phyloP scores from a whole-genome alignment of 2,329 filamentous ascomycete genomes.

The Xylariales sp. region DNA sequence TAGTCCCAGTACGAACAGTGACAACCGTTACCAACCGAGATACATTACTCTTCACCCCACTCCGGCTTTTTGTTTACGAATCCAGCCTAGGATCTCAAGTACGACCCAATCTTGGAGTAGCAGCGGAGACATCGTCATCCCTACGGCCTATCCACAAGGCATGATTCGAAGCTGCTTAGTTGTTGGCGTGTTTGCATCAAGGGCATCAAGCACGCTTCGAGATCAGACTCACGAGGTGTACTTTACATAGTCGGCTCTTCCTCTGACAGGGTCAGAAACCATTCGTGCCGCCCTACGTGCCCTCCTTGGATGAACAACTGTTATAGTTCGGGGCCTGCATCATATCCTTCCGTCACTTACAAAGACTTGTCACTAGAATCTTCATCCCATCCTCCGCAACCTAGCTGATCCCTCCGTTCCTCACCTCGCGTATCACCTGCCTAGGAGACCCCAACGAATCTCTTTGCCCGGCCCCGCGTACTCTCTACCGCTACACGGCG shows the following conservation, averaged over 20 bases:
- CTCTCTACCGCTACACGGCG: conserved; percentile 13
- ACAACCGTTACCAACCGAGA: conserved; percentile 26
- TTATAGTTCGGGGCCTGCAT: conserved; percentile 15
- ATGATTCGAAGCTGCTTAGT: conserved; percentile 18
- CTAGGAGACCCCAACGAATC: conserved; percentile 15
- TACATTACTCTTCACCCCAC: conserved; percentile 21
- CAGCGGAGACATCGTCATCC: conserved; percentile 23
- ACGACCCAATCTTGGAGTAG: conserved; percentile 22
- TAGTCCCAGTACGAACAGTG: conserved; percentile 32
- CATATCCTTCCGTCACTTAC: conserved; percentile 14
- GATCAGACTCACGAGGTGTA: conserved; percentile 15
- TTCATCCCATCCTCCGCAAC: conserved; percentile 17
- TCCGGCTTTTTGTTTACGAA: conserved; percentile 18
- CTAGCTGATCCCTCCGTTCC: conserved; percentile 16
- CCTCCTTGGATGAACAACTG: conserved; percentile 15
- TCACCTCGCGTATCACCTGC: conserved; percentile 11
- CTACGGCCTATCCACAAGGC: conserved; percentile 20
- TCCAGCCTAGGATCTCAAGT: conserved; percentile 11
- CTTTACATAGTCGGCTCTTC: conserved; percentile 17
- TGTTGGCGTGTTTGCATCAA: conserved; percentile 21
- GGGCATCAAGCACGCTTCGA: conserved; percentile 16
- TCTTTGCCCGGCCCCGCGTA: conserved; percentile 13
- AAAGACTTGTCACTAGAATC: conserved; percentile 12
- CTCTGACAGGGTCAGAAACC: conserved; percentile 15
- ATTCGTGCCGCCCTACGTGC: conserved; percentile 14